These are phyloP conservation scores for Nymphaea colorata DNA, from an alignment of 164 flowering plant species.

Conservation along the genomic window DNA sequence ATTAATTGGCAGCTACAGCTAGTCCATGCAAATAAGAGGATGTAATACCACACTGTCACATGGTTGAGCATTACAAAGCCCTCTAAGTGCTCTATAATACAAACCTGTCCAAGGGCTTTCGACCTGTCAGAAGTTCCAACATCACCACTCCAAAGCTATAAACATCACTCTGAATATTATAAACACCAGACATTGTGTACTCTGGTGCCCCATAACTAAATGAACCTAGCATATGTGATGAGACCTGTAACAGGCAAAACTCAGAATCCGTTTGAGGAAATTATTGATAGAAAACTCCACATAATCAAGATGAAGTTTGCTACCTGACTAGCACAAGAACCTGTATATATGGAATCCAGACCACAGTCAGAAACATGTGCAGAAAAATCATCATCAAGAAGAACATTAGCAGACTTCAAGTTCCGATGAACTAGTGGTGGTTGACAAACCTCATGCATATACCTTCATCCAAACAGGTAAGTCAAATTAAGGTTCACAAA, in stretches of 20 bases:
- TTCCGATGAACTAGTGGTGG: constrained; percentile 80
- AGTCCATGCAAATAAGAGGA: too few species aligned
- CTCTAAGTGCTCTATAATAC: not conserved
- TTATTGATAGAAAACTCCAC: not conserved
- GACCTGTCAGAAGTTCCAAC: constrained; percentile 89
- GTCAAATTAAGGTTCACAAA: not conserved
- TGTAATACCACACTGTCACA: too few species aligned
- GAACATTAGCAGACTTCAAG: constrained; percentile 77
- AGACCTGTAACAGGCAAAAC: not conserved
- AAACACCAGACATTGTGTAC: constrained; percentile 57
- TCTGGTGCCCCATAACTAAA: constrained; percentile 91
- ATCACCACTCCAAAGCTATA: constrained; percentile 97
- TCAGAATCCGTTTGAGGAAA: not conserved
- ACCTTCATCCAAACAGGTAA: constrained; percentile 30
- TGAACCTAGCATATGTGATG: not conserved
- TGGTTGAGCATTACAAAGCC: too few species aligned
- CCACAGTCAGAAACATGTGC: constrained; percentile 88
- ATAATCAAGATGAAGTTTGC: not conserved
- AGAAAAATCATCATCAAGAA: constrained; percentile 71
- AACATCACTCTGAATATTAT: constrained; percentile 74
- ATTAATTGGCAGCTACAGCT: too few species aligned
- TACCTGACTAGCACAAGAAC: constrained; percentile 81
- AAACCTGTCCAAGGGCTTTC: constrained; percentile 75
- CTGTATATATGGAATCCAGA: constrained; percentile 58
- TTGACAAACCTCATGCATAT: constrained; percentile 80